A percentile compares a stretch with the other conserved stretches of the same genome.
phyloP scores from a whole-genome alignment of 2,329 filamentous ascomycete genomes.

The Trichoderma oligosporum region DNA sequence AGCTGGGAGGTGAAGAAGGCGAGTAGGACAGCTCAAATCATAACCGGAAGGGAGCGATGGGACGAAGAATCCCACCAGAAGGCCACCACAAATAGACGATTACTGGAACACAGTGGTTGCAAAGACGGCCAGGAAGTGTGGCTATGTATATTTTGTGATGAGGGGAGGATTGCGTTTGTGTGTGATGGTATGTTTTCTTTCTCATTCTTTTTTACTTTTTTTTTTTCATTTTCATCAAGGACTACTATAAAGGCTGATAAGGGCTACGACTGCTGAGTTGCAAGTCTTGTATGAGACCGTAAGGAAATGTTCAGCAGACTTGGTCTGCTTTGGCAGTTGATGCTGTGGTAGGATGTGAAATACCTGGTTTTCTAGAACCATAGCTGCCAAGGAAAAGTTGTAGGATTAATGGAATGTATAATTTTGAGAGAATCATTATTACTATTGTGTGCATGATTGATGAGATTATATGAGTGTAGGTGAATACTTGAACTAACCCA shows the following conservation, averaged over 20 bases:
- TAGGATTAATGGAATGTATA: constrained; percentile 6
- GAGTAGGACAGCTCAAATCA: constrained; percentile 20
- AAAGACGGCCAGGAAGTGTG: neutral
- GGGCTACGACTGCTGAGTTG: neutral
- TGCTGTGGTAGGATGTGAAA: neutral
- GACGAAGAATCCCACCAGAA: neutral
- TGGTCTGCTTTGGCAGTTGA: neutral
- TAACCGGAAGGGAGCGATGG: neutral
- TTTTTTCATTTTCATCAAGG: neutral
- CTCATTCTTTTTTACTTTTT: neutral
- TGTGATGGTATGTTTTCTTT: neutral
- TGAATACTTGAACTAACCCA: too few relatives aligned
- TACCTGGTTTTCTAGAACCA: neutral
- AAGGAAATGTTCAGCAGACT: neutral
- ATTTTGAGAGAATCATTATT: neutral
- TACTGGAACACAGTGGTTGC: neutral
- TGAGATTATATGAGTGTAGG: too few relatives aligned
- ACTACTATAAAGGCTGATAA: neutral
- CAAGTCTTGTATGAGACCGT: neutral
- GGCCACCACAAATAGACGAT: neutral
- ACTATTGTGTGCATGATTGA: too few relatives aligned
- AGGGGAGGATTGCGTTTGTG: neutral
- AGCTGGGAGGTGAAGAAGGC: constrained; percentile 43
- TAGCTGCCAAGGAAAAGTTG: neutral
- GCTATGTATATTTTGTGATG: neutral